Percentiles rank a stretch among this genome's conserved stretches.
Evolutionary conservation across 2,329 filamentous ascomycete genomes (phyloP).

Genomic region (Ceratocystis eucalypticola): DNA sequence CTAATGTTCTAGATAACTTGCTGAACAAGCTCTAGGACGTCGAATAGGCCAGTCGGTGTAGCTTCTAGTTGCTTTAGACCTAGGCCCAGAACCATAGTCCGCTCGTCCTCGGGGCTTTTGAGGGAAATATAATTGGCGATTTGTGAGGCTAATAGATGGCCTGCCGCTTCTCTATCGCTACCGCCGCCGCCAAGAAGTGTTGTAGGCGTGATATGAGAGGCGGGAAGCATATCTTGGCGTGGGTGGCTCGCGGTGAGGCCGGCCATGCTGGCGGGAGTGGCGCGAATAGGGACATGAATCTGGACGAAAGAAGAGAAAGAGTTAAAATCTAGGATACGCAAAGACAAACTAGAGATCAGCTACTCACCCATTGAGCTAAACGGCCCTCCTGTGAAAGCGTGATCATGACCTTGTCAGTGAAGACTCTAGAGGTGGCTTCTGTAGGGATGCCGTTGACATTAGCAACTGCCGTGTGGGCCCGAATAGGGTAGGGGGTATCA

Average conservation of each 20-base stretch:
- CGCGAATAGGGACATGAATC: constrained; percentile 68
- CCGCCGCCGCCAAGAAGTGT: constrained; percentile 76
- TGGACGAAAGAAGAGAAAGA: constrained; percentile 25
- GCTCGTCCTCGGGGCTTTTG: constrained; percentile 50
- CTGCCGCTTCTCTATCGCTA: constrained; percentile 64
- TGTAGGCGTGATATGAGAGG: constrained; percentile 69
- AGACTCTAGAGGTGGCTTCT: constrained; percentile 57
- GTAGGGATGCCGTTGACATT: constrained; percentile 56
- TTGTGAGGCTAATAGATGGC: constrained; percentile 79
- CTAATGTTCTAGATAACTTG: constrained; percentile 36
- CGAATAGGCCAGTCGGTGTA: constrained; percentile 47
- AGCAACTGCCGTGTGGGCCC: constrained; percentile 45
- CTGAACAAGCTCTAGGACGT: constrained; percentile 49
- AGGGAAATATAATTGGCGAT: constrained; percentile 68
- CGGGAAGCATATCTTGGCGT: constrained; percentile 45
- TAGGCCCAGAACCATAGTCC: constrained; percentile 49
- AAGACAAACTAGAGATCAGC: background rate
- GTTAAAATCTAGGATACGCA: background rate
- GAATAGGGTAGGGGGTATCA: constrained; percentile 53
- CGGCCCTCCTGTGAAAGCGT: constrained; percentile 77
- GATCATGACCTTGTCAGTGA: constrained; percentile 81
- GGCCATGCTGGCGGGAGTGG: constrained; percentile 33
- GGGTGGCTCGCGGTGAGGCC: constrained; percentile 15
- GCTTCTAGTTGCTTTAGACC: constrained; percentile 40
- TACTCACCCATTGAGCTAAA: constrained; percentile 76